These are phyloP conservation scores for Ophiobolus disseminans DNA, from an alignment of 2,329 filamentous ascomycete genomes.

Conservation along the genomic window DNA sequence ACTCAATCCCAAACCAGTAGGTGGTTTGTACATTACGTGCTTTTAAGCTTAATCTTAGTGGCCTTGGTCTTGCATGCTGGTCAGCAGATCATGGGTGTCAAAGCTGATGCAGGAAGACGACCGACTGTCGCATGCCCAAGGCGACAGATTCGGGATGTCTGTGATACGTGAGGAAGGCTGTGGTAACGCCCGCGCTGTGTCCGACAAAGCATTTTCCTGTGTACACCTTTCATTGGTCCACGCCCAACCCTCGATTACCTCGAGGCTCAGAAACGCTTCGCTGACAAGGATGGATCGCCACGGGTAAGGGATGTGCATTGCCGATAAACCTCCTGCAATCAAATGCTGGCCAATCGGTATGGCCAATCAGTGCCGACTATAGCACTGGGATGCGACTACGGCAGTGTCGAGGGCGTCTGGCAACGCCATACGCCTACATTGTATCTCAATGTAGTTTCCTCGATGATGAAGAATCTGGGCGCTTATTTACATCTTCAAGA, in stretches of 20 bases:
- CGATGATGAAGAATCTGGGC: too few relatives aligned
- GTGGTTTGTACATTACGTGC: slow-evolving; percentile 35
- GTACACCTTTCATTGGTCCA: slow-evolving; percentile 18
- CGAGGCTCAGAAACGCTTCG: slow-evolving; percentile 9
- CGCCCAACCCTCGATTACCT: slow-evolving; percentile 8
- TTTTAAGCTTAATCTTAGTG: slow-evolving; percentile 47
- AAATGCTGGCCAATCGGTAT: slow-evolving; percentile 5
- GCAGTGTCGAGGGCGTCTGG: neutral
- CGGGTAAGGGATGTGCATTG: slow-evolving; percentile 2
- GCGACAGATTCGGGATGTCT: slow-evolving; percentile 7
- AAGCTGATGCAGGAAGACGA: slow-evolving; percentile 11
- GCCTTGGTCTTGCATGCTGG: slow-evolving; percentile 17
- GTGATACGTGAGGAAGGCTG: slow-evolving; percentile 22
- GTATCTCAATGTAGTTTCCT: too few relatives aligned
- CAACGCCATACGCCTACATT: too few relatives aligned
- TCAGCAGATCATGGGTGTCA: slow-evolving; percentile 24
- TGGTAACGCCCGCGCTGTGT: slow-evolving; percentile 13
- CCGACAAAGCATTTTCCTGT: slow-evolving; percentile 4
- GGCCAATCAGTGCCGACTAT: neutral
- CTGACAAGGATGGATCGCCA: slow-evolving; percentile 4
- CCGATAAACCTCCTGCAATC: slow-evolving; percentile 12
- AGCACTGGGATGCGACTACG: slow-evolving; percentile 8
- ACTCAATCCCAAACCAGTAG: slow-evolving; percentile 38
- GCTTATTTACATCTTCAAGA: too few relatives aligned
- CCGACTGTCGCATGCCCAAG: slow-evolving; percentile 5